Evolutionary conservation across 2,329 filamentous ascomycete genomes (phyloP).

Genomic region (Neodidymelliopsis sp.): DNA sequence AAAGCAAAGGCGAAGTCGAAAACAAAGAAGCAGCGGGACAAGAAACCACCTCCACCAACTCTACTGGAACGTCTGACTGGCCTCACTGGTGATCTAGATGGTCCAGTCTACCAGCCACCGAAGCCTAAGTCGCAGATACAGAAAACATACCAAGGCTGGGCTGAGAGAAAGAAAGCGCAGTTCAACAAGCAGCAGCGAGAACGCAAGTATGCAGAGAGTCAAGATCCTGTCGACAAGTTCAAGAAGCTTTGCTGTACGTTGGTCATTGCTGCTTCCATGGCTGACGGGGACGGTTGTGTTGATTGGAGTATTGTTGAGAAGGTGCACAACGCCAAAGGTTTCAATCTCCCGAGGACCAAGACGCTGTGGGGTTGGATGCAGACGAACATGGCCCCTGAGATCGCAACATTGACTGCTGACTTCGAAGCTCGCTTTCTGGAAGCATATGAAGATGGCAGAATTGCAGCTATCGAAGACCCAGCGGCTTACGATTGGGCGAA

Average conservation of each 20-base stretch:
- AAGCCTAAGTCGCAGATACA: slow-evolving; percentile 19
- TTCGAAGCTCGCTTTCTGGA: slow-evolving; percentile 72
- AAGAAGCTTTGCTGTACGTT: slow-evolving; percentile 44
- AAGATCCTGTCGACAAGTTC: slow-evolving; percentile 34
- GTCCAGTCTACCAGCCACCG: slow-evolving; percentile 34
- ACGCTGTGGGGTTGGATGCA: slow-evolving; percentile 51
- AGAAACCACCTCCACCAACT: slow-evolving; percentile 27
- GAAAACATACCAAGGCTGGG: slow-evolving; percentile 16
- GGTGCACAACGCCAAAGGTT: slow-evolving; percentile 48
- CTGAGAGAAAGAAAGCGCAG: slow-evolving; percentile 22
- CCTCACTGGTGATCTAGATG: slow-evolving; percentile 43
- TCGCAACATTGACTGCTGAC: slow-evolving; percentile 65
- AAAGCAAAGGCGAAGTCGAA: slow-evolving; percentile 18
- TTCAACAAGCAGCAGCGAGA: slow-evolving; percentile 23
- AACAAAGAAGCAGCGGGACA: slow-evolving; percentile 17
- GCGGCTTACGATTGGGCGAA: slow-evolving; percentile 72
- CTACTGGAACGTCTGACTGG: slow-evolving; percentile 46
- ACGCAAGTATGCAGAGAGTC: slow-evolving; percentile 22
- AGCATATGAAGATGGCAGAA: slow-evolving; percentile 69
- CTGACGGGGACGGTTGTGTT: slow-evolving; percentile 45
- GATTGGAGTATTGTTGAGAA: slow-evolving; percentile 55
- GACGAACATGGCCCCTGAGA: slow-evolving; percentile 49
- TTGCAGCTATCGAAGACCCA: slow-evolving; percentile 68
- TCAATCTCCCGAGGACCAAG: slow-evolving; percentile 43
- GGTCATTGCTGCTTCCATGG: slow-evolving; percentile 42